Evolutionary conservation across 148 eudicot species (phyloP).

Genomic region (Arctostaphylos glauca): DNA sequence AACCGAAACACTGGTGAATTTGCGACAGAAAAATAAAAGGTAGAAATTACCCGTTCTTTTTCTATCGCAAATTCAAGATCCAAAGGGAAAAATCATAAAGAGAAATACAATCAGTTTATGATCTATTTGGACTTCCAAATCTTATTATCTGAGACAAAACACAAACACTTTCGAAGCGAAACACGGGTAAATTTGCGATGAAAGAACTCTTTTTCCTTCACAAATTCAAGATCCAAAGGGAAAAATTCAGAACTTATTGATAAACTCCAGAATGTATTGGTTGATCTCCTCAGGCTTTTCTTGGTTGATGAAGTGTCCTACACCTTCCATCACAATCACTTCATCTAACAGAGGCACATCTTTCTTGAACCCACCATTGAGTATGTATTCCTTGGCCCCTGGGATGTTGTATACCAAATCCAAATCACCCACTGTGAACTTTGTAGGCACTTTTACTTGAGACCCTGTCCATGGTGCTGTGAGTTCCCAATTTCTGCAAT

Average conservation of each 20-base stretch:
- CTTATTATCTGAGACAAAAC: neutral
- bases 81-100: neutral
- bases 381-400: conserved; percentile 19
- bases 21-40: too few species aligned
- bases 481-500: conserved; percentile 20
- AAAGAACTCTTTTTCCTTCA: neutral
- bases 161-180: too few species aligned
- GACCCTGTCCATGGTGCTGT: conserved; percentile 18
- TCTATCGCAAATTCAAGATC: too few species aligned
- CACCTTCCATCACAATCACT: conserved; percentile 21
- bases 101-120: neutral
- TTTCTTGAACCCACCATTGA: conserved; percentile 16
- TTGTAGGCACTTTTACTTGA: conserved; percentile 14
- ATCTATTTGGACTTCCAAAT: neutral
- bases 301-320: conserved; percentile 19
- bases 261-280: conserved; percentile 18
- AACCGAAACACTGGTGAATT: neutral
- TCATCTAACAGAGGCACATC: conserved; percentile 19
- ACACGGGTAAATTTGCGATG: neutral
- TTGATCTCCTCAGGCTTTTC: conserved; percentile 24
- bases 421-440: conserved; percentile 22
- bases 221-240: neutral
- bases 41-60: too few species aligned
- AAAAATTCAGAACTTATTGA: conserved; percentile 4
- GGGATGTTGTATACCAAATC: conserved; percentile 20